Evolutionary conservation across 176 grass and related monocot species (phyloP).

Genomic region (Ensete glaucum): DNA sequence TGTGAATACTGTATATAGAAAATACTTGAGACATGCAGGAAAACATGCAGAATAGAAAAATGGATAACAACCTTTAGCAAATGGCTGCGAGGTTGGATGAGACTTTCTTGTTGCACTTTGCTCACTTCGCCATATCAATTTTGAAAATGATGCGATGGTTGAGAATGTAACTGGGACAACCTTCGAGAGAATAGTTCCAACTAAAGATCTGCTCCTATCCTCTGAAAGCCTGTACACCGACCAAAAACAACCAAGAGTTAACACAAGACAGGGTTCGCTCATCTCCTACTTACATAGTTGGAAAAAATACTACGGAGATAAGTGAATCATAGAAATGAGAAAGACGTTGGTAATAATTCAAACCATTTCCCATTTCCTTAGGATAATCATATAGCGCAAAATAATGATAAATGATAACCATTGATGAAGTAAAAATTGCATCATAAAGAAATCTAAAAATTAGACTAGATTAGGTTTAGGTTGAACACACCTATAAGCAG

Average conservation of each 20-base stretch:
- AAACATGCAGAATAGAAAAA: neutral
- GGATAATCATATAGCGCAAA: too few relatives aligned
- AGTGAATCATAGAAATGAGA: neutral
- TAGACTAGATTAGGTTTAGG: neutral
- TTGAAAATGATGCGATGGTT: constrained; percentile 86
- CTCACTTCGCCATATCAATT: constrained; percentile 76
- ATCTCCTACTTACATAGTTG: neutral
- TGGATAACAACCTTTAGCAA: constrained; percentile 65
- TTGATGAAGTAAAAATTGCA: neutral
- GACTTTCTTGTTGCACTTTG: constrained; percentile 56
- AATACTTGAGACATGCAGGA: neutral
- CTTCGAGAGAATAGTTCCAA: constrained; percentile 89
- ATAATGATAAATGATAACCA: neutral
- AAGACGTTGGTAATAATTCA: neutral
- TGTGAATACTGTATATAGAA: neutral
- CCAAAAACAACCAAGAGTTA: neutral
- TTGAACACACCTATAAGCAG: constrained; percentile 73
- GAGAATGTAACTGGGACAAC: constrained; percentile 85
- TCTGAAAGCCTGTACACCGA: constrained; percentile 66
- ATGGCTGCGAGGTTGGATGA: constrained; percentile 67
- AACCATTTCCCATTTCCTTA: neutral
- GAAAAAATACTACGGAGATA: neutral
- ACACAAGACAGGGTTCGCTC: constrained; percentile 12
- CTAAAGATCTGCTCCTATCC: constrained; percentile 85
- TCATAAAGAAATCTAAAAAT: too few relatives aligned